phyloP scores from a whole-genome alignment of 768 basidiomycete genomes.

The Kwoniella bestiolae region DNA sequence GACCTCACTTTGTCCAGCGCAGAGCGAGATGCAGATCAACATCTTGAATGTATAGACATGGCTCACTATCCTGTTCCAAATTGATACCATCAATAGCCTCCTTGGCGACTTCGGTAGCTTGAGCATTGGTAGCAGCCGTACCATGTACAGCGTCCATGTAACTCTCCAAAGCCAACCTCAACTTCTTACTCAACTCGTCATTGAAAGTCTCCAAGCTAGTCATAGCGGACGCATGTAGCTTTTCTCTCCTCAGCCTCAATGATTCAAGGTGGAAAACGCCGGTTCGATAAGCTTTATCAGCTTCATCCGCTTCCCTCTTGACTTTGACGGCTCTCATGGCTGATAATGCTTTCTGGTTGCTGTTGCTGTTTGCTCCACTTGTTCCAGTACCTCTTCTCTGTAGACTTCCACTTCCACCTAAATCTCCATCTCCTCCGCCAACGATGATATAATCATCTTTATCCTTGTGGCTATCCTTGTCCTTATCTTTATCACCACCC shows the following conservation, averaged over 20 bases:
- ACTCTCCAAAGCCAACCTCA: conserved; percentile 69
- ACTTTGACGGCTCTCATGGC: conserved; percentile 77
- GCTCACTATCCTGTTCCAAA: conserved; percentile 70
- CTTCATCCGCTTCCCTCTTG: conserved; percentile 85
- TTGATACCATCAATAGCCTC: conserved; percentile 69
- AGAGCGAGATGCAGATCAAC: no score
- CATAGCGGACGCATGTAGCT: conserved; percentile 79
- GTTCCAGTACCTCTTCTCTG: conserved; percentile 36
- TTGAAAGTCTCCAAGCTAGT: conserved; percentile 83
- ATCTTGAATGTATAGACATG: no score
- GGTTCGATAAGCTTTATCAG: conserved; percentile 88
- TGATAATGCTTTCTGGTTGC: conserved; percentile 27
- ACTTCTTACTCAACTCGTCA: conserved; percentile 68
- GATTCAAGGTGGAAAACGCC: conserved; percentile 94
- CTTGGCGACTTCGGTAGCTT: conserved; percentile 70
- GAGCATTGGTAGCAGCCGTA: conserved; percentile 74
- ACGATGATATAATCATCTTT: conserved; percentile 58
- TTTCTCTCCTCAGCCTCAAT: conserved; percentile 75
- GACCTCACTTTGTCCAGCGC: no score
- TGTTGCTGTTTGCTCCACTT: conserved; percentile 7
- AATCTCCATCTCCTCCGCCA: conserved; percentile 21
- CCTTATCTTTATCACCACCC: conserved; percentile 58
- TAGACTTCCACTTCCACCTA: conserved; percentile 25
- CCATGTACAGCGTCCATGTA: conserved; percentile 83
- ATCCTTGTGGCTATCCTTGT: conserved; percentile 64